These are phyloP conservation scores for Bodo saltans DNA, from an alignment of 78 protist genomes.

Conservation along the genomic window DNA sequence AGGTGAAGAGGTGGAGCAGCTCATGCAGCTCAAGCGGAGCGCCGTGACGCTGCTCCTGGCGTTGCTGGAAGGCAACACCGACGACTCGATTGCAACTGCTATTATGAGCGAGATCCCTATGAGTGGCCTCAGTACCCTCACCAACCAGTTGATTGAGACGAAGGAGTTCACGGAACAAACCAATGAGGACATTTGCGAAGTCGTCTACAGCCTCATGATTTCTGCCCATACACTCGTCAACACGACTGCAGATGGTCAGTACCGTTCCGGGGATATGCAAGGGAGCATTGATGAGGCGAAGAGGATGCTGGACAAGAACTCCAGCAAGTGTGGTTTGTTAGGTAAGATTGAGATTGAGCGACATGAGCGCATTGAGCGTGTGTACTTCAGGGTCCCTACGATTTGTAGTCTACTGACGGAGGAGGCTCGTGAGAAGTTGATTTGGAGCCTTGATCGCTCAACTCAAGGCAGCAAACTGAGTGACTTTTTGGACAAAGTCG, in stretches of 20 bases:
- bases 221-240: background rate
- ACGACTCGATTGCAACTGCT: background rate
- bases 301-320: too few relatives aligned
- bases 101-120: background rate
- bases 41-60: conserved; percentile 13
- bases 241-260: background rate
- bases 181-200: background rate
- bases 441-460: conserved; percentile 1
- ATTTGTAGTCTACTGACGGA: background rate
- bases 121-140: background rate
- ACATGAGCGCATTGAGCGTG: background rate
- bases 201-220: background rate
- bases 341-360: conserved; percentile 29
- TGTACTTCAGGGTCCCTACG: conserved; percentile 24
- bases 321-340: too few relatives aligned
- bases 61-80: background rate
- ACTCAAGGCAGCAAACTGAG: conserved; percentile 1
- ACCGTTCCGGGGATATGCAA: background rate
- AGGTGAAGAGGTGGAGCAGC: background rate
- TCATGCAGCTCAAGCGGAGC: background rate
- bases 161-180: background rate
- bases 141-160: background rate
- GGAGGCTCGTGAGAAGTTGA: background rate
- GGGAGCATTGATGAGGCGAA: too few relatives aligned
- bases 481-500: background rate